A percentile compares a stretch with the other conserved stretches of the same genome.
Evolutionary conservation across 2,329 filamentous ascomycete species (phyloP).

Genomic region (Cercospora janseana): DNA sequence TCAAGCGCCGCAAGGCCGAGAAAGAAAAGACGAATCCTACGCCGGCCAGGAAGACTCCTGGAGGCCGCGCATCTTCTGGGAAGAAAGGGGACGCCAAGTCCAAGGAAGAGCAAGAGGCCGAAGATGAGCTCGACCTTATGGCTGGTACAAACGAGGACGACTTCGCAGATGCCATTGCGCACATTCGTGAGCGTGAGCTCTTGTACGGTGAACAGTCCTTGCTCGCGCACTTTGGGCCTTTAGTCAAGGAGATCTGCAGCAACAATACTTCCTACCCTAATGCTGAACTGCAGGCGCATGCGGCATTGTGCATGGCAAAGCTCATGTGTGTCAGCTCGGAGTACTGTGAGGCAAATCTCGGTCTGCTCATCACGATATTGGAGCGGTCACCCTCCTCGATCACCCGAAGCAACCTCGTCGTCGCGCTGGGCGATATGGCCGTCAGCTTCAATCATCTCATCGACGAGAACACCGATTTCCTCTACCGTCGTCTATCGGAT

Average conservation of each 20-base stretch:
- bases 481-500: slow-evolving; percentile 91
- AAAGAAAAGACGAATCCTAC: slow-evolving; percentile 64
- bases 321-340: slow-evolving; percentile 97
- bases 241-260: slow-evolving; percentile 90
- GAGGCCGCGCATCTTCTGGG: slow-evolving; percentile 35
- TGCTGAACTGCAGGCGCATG: slow-evolving; percentile 84
- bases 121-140: slow-evolving; percentile 92
- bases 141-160: slow-evolving; percentile 94
- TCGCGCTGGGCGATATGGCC: slow-evolving; percentile 96
- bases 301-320: slow-evolving; percentile 92
- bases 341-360: slow-evolving; percentile 91
- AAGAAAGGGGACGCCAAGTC: slow-evolving; percentile 48
- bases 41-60: slow-evolving; percentile 28
- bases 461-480: slow-evolving; percentile 97
- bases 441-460: slow-evolving; percentile 99
- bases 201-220: slow-evolving; percentile 80
- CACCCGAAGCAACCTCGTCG: slow-evolving; percentile 92
- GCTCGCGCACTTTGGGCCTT: slow-evolving; percentile 82
- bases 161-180: slow-evolving; percentile 81
- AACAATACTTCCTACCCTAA: slow-evolving; percentile 92
- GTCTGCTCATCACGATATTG: slow-evolving; percentile 94
- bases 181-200: slow-evolving; percentile 80
- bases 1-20: slow-evolving; percentile 91
- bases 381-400: slow-evolving; percentile 90
- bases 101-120: slow-evolving; percentile 59